Percentiles rank a stretch among this genome's conserved stretches.
Conservation (phyloP, 2,329 filamentous ascomycete genomes). For the Talaromyces sp. region DNA sequence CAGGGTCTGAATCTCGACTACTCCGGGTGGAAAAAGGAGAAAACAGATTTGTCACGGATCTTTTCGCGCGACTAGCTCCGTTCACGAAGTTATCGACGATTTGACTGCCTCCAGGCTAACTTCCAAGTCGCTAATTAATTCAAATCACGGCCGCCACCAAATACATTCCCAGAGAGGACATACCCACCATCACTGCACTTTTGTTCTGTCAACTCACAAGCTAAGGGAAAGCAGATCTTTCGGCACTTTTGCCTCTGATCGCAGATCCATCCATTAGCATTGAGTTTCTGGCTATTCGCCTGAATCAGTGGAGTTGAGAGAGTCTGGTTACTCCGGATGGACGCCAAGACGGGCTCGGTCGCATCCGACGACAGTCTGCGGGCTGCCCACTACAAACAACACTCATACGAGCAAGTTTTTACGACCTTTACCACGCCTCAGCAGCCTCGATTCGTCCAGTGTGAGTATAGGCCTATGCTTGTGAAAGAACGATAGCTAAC, state of each 20-base stretch:
- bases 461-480: background rate
- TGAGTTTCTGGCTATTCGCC: background rate
- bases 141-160: conserved; percentile 2
- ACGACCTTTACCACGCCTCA: conserved; percentile 27
- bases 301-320: background rate
- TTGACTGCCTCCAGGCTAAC: background rate
- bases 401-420: conserved; percentile 28
- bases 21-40: background rate
- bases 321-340: conserved; percentile 24
- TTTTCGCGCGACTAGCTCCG: background rate
- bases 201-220: background rate
- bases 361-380: conserved; percentile 18
- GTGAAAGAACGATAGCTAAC: background rate
- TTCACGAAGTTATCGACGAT: background rate
- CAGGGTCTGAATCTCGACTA: background rate
- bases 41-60: background rate
- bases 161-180: background rate
- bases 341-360: conserved; percentile 28
- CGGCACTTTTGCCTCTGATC: background rate
- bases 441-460: conserved; percentile 4
- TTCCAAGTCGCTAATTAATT: background rate
- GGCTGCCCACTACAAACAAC: conserved; percentile 15
- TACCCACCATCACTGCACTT: background rate
- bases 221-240: background rate
- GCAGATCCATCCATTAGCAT: background rate